phyloP scores from a whole-genome alignment of 306 rosid genomes.

The Crataegus laevigata region DNA sequence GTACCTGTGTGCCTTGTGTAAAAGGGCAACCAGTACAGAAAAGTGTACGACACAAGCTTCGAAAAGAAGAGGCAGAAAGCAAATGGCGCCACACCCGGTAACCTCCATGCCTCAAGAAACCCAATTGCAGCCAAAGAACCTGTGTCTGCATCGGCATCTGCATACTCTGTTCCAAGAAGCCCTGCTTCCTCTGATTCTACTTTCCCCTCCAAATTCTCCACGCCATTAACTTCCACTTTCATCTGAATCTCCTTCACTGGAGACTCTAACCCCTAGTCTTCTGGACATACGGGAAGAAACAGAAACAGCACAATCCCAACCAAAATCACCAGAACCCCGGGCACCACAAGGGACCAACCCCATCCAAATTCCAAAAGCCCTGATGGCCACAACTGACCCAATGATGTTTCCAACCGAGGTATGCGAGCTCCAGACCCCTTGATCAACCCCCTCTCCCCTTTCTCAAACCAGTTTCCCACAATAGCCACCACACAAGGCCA shows the following conservation, averaged over 20 bases:
- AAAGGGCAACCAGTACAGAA: conserved; percentile 87
- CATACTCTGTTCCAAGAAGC: conserved; percentile 35
- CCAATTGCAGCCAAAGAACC: conserved; percentile 67
- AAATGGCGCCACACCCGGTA: conserved; percentile 83
- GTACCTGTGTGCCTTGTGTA: conserved; percentile 75
- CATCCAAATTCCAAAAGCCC: conserved; percentile 77
- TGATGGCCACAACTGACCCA: conserved; percentile 75
- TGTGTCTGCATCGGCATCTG: conserved; percentile 1
- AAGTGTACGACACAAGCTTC: conserved; percentile 91
- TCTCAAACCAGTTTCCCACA: conserved; percentile 84
- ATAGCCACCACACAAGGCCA: conserved; percentile 97
- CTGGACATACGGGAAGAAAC: conserved; percentile 71
- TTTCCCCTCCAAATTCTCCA: conserved; percentile 25
- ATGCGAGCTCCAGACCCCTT: conserved; percentile 91
- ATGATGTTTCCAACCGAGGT: conserved; percentile 84
- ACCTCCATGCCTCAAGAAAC: conserved; percentile 87
- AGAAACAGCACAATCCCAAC: conserved; percentile 56
- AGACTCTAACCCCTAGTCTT: conserved; percentile 51
- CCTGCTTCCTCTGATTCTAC: conserved; percentile 62
- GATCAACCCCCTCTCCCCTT: conserved; percentile 77
- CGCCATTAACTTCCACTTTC: conserved; percentile 28
- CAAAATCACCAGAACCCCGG: conserved; percentile 63
- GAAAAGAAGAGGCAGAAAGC: conserved; percentile 87
- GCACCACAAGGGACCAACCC: conserved; percentile 96
- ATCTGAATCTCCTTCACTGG: conserved; percentile 47